Percentiles rank a stretch among this genome's conserved stretches.
phyloP scores from a whole-genome alignment of 1,284 basidiomycete genomes.

The Hymenochaete sp. region DNA sequence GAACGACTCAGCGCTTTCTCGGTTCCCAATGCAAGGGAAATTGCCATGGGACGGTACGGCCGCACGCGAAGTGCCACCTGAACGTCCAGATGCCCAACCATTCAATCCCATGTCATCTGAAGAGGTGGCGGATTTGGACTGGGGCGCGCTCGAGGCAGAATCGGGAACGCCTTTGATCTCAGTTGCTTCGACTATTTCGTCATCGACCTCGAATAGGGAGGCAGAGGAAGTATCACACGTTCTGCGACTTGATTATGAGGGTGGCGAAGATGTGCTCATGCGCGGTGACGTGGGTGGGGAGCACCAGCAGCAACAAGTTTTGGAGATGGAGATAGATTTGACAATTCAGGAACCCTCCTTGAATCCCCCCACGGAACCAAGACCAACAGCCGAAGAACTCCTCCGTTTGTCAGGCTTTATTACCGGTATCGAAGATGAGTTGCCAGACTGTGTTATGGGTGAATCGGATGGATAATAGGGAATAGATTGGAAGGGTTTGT shows the following conservation, averaged over 20 bases:
- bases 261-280: background rate
- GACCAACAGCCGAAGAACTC: slow-evolving; percentile 10
- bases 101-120: background rate
- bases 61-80: background rate
- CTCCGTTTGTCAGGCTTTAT: slow-evolving; percentile 2
- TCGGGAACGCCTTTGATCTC: background rate
- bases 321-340: too few species aligned
- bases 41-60: background rate
- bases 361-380: background rate
- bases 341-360: too few species aligned
- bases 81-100: too few species aligned
- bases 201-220: background rate
- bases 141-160: background rate
- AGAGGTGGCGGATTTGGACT: background rate
- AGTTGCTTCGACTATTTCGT: background rate
- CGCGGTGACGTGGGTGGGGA: too few species aligned
- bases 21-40: too few species aligned
- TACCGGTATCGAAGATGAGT: too few species aligned
- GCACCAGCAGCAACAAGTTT: too few species aligned
- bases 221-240: background rate
- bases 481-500: too few species aligned
- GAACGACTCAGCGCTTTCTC: background rate
- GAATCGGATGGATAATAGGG: too few species aligned
- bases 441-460: too few species aligned
- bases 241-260: too few species aligned